These are phyloP conservation scores for Aspergillus diversus DNA, from an alignment of 495 filamentous ascomycete species.

Conservation along the genomic window DNA sequence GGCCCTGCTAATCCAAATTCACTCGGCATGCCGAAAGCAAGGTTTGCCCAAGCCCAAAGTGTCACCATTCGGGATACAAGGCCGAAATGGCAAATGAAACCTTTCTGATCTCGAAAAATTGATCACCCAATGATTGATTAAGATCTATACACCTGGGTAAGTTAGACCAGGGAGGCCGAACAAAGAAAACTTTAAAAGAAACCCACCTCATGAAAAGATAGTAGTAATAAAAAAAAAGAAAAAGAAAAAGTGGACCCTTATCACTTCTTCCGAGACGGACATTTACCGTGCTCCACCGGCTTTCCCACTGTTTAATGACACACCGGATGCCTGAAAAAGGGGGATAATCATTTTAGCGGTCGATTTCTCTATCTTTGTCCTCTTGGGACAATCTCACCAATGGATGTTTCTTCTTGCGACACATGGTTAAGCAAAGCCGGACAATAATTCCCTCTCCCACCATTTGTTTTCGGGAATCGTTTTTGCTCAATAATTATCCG, in stretches of 20 bases:
- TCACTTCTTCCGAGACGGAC: conserved; percentile 11
- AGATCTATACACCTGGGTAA: too few relatives aligned
- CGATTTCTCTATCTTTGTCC: neutral
- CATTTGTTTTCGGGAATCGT: neutral
- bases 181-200: neutral
- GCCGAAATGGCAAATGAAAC: conserved; percentile 6
- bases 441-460: neutral
- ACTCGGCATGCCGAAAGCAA: conserved; percentile 26
- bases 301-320: conserved; percentile 9
- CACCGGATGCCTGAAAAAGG: conserved; percentile 22
- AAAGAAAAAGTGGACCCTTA: neutral
- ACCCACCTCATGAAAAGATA: neutral
- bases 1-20: neutral
- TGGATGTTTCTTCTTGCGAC: neutral
- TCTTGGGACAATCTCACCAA: conserved; percentile 1
- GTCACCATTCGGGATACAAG: conserved; percentile 25
- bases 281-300: conserved; percentile 1
- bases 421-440: neutral
- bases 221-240: neutral
- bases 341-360: conserved; percentile 21
- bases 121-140: neutral
- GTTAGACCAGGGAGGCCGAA: neutral
- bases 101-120: neutral
- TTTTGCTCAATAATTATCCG: neutral
- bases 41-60: conserved; percentile 6